Conservation (phyloP, 257 asterid genomes). For the Perilla frutescens region DNA sequence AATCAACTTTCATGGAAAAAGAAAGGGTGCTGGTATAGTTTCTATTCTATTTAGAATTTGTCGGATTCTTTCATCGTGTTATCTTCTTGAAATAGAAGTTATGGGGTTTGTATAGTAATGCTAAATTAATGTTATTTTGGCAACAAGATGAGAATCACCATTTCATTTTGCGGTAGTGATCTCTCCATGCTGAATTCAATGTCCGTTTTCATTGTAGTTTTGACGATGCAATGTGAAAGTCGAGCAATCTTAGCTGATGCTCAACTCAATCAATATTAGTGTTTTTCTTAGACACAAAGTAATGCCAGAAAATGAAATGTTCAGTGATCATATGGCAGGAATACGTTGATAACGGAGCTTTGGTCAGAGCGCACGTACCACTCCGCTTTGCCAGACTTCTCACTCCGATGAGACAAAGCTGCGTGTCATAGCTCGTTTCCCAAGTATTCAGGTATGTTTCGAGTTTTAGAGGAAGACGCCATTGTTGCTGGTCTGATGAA, state of each 20-base stretch:
- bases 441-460: not conserved
- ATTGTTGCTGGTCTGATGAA: not conserved
- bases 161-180: not conserved
- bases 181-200: not conserved
- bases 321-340: conserved; percentile 50
- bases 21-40: not conserved
- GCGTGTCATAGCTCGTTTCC: conserved; percentile 45
- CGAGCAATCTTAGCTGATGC: not conserved
- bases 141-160: not conserved
- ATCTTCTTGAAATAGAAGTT: too few species aligned
- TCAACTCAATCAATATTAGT: not conserved
- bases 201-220: not conserved
- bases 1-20: conserved; percentile 7
- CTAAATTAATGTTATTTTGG: not conserved
- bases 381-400: conserved; percentile 93
- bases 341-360: conserved; percentile 77
- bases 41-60: not conserved
- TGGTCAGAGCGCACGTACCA: conserved; percentile 87
- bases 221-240: not conserved
- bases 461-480: not conserved
- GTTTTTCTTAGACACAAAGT: too few species aligned
- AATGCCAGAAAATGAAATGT: not conserved
- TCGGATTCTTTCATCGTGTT: not conserved
- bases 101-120: too few species aligned
- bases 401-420: conserved; percentile 88